These are phyloP conservation scores for Colletotrichum higginsianum DNA, from an alignment of 2,329 filamentous ascomycete genomes.

Conservation along the genomic window DNA sequence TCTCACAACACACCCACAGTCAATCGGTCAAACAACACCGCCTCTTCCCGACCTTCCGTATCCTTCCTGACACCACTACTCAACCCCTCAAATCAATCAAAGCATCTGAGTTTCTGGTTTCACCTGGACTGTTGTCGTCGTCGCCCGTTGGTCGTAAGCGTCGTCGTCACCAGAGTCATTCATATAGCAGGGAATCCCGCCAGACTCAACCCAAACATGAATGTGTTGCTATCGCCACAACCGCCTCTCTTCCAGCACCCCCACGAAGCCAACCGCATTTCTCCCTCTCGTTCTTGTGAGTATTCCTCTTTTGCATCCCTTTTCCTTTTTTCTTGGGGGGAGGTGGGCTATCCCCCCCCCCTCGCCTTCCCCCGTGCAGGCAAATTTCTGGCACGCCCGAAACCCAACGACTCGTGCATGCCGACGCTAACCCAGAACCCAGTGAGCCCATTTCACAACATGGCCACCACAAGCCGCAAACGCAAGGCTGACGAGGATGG, in stretches of 20 bases:
- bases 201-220: constrained; percentile 62
- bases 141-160: constrained; percentile 32
- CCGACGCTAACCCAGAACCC: constrained; percentile 33
- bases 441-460: constrained; percentile 63
- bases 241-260: constrained; percentile 72
- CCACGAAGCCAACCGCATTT: constrained; percentile 69
- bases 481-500: constrained; percentile 89
- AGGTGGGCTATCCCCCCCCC: constrained; percentile 35
- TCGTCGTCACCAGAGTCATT: constrained; percentile 40
- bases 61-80: constrained; percentile 21
- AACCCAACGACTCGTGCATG: constrained; percentile 31
- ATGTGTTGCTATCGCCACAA: constrained; percentile 73
- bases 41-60: neutral
- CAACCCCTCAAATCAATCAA: constrained; percentile 8
- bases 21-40: constrained; percentile 12
- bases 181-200: constrained; percentile 18
- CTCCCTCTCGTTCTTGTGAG: constrained; percentile 70
- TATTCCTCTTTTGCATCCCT: constrained; percentile 42
- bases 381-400: neutral
- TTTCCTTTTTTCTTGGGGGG: constrained; percentile 29
- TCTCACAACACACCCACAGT: constrained; percentile 23
- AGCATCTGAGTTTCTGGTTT: constrained; percentile 32
- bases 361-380: neutral
- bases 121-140: constrained; percentile 33
- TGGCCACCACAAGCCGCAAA: constrained; percentile 73